Conservation (phyloP, 306 rosid species). For the Mimosa bimucronata region DNA sequence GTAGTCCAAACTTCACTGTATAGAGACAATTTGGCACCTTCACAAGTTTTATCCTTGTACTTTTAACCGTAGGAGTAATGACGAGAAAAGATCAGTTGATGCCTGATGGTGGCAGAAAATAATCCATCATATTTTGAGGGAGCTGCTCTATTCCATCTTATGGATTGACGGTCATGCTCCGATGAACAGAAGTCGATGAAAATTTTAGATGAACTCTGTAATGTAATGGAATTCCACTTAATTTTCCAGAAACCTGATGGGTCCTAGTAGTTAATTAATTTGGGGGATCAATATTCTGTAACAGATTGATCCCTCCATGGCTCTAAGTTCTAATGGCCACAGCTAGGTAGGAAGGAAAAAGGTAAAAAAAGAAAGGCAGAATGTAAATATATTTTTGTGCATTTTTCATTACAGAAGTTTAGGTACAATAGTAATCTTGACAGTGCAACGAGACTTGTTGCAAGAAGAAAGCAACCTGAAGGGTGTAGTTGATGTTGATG, state of each 20-base stretch:
- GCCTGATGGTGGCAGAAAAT: neutral
- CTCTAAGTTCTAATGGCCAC: neutral
- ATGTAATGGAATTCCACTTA: neutral
- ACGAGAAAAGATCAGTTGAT: neutral
- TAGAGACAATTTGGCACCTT: too few relatives aligned
- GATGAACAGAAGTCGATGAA: neutral
- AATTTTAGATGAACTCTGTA: neutral
- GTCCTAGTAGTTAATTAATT: neutral
- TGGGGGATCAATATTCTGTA: neutral
- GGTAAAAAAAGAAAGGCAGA: neutral
- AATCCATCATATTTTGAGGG: neutral
- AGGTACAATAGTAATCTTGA: conserved; percentile 27
- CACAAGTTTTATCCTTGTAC: too few relatives aligned
- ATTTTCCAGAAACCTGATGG: neutral
- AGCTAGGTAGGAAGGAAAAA: neutral
- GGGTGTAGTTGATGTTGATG: conserved; percentile 23
- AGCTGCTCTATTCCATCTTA: neutral
- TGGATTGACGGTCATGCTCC: neutral
- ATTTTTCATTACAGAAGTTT: neutral
- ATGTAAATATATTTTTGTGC: neutral
- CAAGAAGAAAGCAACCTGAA: conserved; percentile 26
- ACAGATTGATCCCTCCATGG: neutral
- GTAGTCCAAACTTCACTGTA: too few relatives aligned
- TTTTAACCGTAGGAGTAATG: neutral
- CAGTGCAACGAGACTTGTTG: conserved; percentile 38